Evolutionary conservation across 2,329 filamentous ascomycete genomes (phyloP).

Genomic region (Aspergillus sp.): DNA sequence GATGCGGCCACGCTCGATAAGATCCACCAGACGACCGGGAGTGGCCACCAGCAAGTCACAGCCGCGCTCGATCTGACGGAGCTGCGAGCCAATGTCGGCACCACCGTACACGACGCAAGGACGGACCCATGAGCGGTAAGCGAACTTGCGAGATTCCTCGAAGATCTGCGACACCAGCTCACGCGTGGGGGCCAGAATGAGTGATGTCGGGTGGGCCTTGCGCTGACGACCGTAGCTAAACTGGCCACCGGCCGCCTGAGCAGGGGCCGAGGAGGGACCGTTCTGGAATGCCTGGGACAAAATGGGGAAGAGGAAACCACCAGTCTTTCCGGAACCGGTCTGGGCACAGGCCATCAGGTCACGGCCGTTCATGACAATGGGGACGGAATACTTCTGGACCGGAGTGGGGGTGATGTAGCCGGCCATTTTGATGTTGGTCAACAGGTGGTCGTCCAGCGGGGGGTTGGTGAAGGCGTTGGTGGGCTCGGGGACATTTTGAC

Average conservation of each 20-base stretch:
- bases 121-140: conserved; percentile 97
- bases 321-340: conserved; percentile 99
- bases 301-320: conserved; percentile 98
- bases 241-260: conserved; percentile 48
- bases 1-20: conserved; percentile 97
- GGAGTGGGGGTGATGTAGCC: conserved; percentile 94
- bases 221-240: conserved; percentile 80
- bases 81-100: conserved; percentile 96
- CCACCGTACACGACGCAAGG: conserved; percentile 98
- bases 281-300: conserved; percentile 93
- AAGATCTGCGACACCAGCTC: conserved; percentile 98
- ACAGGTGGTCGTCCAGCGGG: conserved; percentile 86
- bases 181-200: conserved; percentile 93
- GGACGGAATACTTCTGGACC: conserved; percentile 98
- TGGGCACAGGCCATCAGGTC: conserved; percentile 99
- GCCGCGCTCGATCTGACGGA: conserved; percentile 94
- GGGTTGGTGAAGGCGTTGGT: conserved; percentile 87
- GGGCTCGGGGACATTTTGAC: conserved; percentile 84
- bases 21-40: conserved; percentile 90
- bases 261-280: conserved; percentile 66
- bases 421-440: conserved; percentile 86
- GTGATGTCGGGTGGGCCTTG: conserved; percentile 92
- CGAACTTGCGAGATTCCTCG: conserved; percentile 95
- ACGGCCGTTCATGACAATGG: conserved; percentile 95
- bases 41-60: conserved; percentile 97